Conservation (phyloP, 768 basidiomycete genomes). For the Russula sp. region DNA sequence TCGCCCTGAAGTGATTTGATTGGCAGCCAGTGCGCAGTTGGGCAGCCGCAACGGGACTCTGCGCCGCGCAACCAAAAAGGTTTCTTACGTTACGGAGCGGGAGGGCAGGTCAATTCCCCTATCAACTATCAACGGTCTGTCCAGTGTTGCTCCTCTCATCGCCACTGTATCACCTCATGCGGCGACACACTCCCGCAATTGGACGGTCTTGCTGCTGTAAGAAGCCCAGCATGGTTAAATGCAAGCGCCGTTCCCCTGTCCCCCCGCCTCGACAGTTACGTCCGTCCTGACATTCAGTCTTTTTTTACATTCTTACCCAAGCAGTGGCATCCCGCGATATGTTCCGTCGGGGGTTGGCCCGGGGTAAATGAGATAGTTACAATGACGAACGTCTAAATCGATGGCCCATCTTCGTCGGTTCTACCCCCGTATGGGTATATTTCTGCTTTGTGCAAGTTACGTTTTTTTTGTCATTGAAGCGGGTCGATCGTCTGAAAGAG, state of each 20-base stretch:
- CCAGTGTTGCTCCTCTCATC: neutral
- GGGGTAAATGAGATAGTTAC: neutral
- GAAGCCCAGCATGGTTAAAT: conserved; percentile 20
- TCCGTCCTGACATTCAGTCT: neutral
- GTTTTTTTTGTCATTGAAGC: conserved; percentile 3
- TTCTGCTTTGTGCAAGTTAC: conserved; percentile 5
- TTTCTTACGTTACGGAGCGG: conserved; percentile 2
- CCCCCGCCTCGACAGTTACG: neutral
- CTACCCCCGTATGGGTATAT: conserved; percentile 21
- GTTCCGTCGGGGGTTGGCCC: neutral
- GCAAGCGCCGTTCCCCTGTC: neutral
- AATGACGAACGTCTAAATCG: no score
- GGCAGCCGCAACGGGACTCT: neutral
- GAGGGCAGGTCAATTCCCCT: neutral
- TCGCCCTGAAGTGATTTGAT: neutral
- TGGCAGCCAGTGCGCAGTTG: neutral
- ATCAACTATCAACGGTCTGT: conserved; percentile 2
- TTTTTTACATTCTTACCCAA: neutral
- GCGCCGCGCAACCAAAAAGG: neutral
- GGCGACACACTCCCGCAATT: conserved; percentile 8
- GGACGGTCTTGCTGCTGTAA: neutral
- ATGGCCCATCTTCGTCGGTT: neutral
- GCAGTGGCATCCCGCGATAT: neutral
- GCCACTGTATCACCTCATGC: conserved; percentile 2
- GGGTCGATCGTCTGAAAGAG: neutral